phyloP scores from a whole-genome alignment of 148 eudicot species.

The Arbutus unedo region DNA sequence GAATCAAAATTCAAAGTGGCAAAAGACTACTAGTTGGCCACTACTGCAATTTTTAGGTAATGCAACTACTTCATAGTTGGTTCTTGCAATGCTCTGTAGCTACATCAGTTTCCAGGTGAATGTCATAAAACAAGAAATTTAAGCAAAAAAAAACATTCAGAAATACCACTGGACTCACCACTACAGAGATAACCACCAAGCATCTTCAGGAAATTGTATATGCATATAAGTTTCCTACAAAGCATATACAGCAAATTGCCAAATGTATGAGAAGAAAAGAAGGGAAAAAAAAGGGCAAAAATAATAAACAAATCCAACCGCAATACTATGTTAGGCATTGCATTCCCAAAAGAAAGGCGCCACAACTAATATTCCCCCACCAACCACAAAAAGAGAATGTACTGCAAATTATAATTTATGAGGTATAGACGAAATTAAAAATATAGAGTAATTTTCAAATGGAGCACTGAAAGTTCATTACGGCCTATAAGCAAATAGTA shows the following conservation, averaged over 20 bases:
- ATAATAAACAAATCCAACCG: not conserved
- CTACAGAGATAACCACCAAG: constrained; percentile 25
- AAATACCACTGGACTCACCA: constrained; percentile 39
- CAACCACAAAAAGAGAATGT: not conserved
- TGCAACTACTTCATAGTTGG: not conserved
- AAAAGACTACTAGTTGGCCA: not conserved
- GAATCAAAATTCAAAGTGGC: not conserved
- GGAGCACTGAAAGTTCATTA: not conserved
- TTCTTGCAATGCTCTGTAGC: not conserved
- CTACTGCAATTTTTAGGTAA: not conserved
- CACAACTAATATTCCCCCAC: not conserved
- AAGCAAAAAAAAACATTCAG: not conserved
- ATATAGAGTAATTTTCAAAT: not conserved
- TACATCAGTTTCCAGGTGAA: constrained; percentile 10
- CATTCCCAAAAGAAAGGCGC: not conserved
- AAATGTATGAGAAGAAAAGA: not conserved
- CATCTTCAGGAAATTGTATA: constrained; percentile 65
- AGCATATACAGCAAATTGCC: constrained; percentile 13
- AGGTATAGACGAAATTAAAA: not conserved
- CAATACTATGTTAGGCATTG: not conserved
- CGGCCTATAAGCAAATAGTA: not conserved
- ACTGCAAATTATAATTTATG: not conserved
- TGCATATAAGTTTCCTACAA: constrained; percentile 67
- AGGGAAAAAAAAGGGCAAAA: not conserved
- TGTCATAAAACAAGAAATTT: not conserved